Evolutionary conservation across 176 grass and related monocot genomes (phyloP).

Genomic region (Carex scoparia): DNA sequence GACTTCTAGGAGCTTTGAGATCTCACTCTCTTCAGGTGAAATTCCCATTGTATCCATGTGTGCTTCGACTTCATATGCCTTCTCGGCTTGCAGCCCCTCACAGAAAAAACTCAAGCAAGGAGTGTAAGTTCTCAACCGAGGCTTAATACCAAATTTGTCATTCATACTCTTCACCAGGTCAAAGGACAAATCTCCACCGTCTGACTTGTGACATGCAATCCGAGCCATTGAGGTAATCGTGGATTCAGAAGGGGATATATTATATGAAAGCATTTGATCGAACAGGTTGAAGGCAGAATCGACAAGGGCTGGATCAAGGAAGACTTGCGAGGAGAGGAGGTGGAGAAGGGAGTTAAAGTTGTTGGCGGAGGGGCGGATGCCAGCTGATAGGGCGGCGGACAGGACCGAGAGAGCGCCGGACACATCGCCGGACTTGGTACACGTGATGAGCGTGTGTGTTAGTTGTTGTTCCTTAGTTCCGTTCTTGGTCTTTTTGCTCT

Average conservation of each 20-base stretch:
- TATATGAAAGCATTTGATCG: conserved; percentile 34
- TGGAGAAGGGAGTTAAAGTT: conserved; percentile 75
- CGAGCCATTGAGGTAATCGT: conserved; percentile 40
- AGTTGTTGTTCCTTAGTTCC: conserved; percentile 27
- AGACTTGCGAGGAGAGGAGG: conserved; percentile 28
- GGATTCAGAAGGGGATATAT: conserved; percentile 27
- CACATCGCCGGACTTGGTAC: conserved; percentile 25
- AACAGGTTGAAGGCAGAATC: conserved; percentile 29
- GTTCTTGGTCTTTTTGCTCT: neutral
- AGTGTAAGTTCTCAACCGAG: conserved; percentile 69
- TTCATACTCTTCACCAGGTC: conserved; percentile 55
- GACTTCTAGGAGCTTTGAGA: conserved; percentile 45
- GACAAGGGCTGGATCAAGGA: conserved; percentile 14
- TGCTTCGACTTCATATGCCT: conserved; percentile 51
- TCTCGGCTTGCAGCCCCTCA: conserved; percentile 35
- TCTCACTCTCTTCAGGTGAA: conserved; percentile 58
- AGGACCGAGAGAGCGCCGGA: conserved; percentile 46
- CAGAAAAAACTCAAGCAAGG: conserved; percentile 60
- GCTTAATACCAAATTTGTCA: conserved; percentile 47
- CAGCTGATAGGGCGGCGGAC: conserved; percentile 35
- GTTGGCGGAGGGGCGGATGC: conserved; percentile 49
- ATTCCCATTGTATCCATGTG: conserved; percentile 58
- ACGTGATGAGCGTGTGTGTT: conserved; percentile 31
- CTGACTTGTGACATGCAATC: conserved; percentile 22
- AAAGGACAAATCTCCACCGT: conserved; percentile 55